Base-by-base conservation (phyloP, 768 basidiomycete species). In the Boletus rex-veris region DNA sequence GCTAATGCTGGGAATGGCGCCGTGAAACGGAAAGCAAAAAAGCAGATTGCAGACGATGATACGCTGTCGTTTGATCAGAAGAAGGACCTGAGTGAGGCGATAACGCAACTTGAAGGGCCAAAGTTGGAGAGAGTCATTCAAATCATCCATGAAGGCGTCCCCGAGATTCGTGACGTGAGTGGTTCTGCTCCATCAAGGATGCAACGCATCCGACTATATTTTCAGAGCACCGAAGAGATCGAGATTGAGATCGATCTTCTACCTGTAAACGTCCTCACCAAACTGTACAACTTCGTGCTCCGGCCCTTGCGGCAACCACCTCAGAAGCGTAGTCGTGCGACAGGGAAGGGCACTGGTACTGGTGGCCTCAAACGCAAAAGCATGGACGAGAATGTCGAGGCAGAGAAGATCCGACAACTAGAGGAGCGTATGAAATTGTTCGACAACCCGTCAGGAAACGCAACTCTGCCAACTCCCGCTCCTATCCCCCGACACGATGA, bases 371-470 rank as follows among this genome's bases (percentile, higher is more conserved):
- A 94, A 71, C 85, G 93, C 53, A 93, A 94, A 79, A 91, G 88
- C 67, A 95, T 98, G 90, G 93, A 98, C 67, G 94, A 98, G 74
- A 90, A 92, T 59, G 88, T 88, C 33, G 96, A 99, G 74, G 88
- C 91, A 8, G 93, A 92, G 76, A 92, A 95, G 77, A 99, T 99
- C 65, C 82, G 88, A 47, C 80, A 84, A 69, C 79, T 99, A 40
- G 96, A 99, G 72, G 86, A 86, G 63, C 85, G 92, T 57, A 86
- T 98, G 76, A 79, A 82, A 28, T 79, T 90, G 30, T 95, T 98
- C 68, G 88, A 93, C 45, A 77, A 82, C 56, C 77, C 77, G 36
- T 73, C 76, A 39, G 75, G 73, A 45, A 75, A 71, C 38, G 64
- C 69, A 10, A 56, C 69, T 18, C 58, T 73, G 7, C 62, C 72